Evolutionary conservation across 148 eudicot species (phyloP).

Genomic region (Silene latifolia): DNA sequence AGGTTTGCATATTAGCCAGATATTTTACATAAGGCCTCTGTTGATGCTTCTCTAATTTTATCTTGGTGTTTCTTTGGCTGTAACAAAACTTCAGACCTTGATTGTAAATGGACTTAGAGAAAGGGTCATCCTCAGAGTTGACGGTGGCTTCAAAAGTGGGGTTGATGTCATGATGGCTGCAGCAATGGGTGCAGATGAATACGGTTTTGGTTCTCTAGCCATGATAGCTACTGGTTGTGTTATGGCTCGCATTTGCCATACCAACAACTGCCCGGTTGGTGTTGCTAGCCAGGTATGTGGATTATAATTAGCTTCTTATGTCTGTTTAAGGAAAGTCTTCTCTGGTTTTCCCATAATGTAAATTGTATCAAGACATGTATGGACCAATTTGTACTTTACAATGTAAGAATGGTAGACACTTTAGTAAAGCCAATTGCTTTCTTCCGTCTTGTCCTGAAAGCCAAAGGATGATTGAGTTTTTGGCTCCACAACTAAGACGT

Average conservation of each 20-base stretch:
- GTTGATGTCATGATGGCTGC: conserved; percentile 98
- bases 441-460: not conserved
- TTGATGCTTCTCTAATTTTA: conserved; percentile 10
- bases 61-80: conserved; percentile 5
- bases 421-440: not conserved
- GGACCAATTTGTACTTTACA: not conserved
- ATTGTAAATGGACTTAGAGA: conserved; percentile 89
- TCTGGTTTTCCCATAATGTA: not conserved
- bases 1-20: conserved; percentile 48
- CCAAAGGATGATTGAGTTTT: not conserved
- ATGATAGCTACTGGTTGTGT: conserved; percentile 99
- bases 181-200: conserved; percentile 99
- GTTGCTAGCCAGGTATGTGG: conserved; percentile 88
- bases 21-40: not conserved
- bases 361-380: not conserved
- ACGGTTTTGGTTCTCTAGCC: conserved; percentile 97
- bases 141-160: conserved; percentile 99
- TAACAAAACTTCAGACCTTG: conserved; percentile 50
- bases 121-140: conserved; percentile 95
- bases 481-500: not conserved
- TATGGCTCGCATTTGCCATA: conserved; percentile 99
- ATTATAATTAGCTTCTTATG: not conserved
- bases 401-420: not conserved
- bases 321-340: not conserved
- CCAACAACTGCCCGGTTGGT: conserved; percentile 99